Percentiles rank a stretch among this genome's conserved stretches.
These are phyloP conservation scores for Colletotrichum sp. DNA, from an alignment of 2,329 filamentous ascomycete species.

Conservation along the genomic window DNA sequence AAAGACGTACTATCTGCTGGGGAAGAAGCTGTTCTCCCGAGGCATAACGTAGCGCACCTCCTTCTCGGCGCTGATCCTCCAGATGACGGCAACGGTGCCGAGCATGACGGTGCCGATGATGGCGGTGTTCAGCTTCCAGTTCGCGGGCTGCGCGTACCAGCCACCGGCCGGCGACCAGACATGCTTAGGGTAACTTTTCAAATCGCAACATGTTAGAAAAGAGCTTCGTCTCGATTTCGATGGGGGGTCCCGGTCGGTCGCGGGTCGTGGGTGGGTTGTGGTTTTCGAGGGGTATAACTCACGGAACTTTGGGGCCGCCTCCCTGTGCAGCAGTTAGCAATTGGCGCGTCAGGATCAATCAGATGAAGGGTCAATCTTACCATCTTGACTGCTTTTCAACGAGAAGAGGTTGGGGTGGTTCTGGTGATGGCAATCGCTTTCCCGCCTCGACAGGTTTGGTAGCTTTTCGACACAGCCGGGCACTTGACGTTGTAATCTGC, in stretches of 20 bases:
- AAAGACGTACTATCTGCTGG: conserved; percentile 77
- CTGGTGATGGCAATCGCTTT: conserved; percentile 24
- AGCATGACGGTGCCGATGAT: conserved; percentile 72
- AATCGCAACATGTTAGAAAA: conserved; percentile 3
- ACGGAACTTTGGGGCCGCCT: conserved; percentile 74
- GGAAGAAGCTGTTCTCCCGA: conserved; percentile 78
- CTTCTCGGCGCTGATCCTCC: conserved; percentile 74
- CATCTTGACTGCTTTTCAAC: conserved; percentile 57
- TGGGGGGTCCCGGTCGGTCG: not conserved
- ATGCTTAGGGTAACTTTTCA: conserved; percentile 88
- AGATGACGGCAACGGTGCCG: conserved; percentile 71
- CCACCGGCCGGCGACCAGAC: conserved; percentile 98
- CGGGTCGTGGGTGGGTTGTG: not conserved
- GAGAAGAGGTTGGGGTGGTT: conserved; percentile 27
- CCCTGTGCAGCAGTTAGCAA: conserved; percentile 60
- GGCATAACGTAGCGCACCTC: conserved; percentile 79
- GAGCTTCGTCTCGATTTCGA: conserved; percentile 21
- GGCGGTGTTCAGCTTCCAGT: conserved; percentile 94
- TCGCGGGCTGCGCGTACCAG: conserved; percentile 93
- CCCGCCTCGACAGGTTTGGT: conserved; percentile 16
- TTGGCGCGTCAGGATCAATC: not conserved
- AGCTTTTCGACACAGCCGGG: conserved; percentile 4
- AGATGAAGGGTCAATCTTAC: conserved; percentile 40
- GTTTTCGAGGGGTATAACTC: conserved; percentile 36
- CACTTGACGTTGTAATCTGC: conserved; percentile 15